phyloP scores from a whole-genome alignment of 2,329 filamentous ascomycete genomes.

The Fusarium marasasianum region DNA sequence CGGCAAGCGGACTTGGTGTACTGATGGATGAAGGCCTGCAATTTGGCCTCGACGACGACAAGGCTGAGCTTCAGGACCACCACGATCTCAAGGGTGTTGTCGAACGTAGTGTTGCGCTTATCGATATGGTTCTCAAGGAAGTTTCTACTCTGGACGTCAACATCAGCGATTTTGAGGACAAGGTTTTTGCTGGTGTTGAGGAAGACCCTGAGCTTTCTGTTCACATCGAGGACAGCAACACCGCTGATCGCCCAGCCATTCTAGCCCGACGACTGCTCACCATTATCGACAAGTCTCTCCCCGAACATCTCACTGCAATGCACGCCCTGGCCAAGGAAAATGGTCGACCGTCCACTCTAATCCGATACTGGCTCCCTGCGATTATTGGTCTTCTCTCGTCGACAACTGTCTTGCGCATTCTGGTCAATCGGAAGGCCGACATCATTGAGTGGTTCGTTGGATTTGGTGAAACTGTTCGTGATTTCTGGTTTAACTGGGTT shows the following conservation, averaged over 20 bases:
- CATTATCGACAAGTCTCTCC: constrained; percentile 75
- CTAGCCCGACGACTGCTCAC: constrained; percentile 73
- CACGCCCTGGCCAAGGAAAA: constrained; percentile 67
- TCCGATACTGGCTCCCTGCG: constrained; percentile 90
- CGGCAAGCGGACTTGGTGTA: constrained; percentile 86
- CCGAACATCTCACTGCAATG: constrained; percentile 70
- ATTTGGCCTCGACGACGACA: constrained; percentile 69
- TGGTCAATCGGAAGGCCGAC: constrained; percentile 78
- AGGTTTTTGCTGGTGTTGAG: constrained; percentile 70
- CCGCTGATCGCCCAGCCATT: constrained; percentile 61
- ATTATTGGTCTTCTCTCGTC: constrained; percentile 79
- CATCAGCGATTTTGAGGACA: constrained; percentile 72
- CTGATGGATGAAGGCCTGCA: constrained; percentile 86
- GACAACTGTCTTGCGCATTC: constrained; percentile 83
- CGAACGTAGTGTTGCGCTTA: constrained; percentile 81
- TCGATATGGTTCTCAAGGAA: constrained; percentile 84
- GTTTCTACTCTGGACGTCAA: constrained; percentile 70
- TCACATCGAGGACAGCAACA: constrained; percentile 58
- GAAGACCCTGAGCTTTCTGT: constrained; percentile 68
- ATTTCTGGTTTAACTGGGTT: constrained; percentile 98
- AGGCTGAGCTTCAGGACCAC: constrained; percentile 60
- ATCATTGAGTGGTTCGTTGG: constrained; percentile 83
- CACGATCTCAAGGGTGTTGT: constrained; percentile 75
- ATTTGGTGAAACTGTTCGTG: constrained; percentile 79
- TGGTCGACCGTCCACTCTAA: constrained; percentile 77